These are phyloP conservation scores for Vitis rupestris DNA, from an alignment of 164 flowering plant species.

Conservation along the genomic window DNA sequence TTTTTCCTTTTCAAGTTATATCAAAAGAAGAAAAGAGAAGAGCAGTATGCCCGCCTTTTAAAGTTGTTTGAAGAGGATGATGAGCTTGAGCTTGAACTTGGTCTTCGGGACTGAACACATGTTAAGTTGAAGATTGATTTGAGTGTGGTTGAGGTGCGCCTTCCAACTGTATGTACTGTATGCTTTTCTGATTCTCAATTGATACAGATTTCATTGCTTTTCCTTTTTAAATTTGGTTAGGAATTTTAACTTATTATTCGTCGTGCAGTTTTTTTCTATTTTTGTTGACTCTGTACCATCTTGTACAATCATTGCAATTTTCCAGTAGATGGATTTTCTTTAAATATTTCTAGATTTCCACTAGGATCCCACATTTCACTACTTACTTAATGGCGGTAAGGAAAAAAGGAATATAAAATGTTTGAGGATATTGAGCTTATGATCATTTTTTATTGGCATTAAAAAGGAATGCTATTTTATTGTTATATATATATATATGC, in stretches of 20 bases:
- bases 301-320: neutral
- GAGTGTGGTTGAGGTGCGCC: conserved; percentile 26
- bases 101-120: conserved; percentile 62
- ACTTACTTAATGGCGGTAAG: too few relatives aligned
- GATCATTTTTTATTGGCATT: too few relatives aligned
- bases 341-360: too few relatives aligned
- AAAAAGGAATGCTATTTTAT: too few relatives aligned
- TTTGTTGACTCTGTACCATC: neutral
- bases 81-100: conserved; percentile 90
- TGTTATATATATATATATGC: too few relatives aligned
- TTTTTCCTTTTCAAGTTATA: conserved; percentile 65
- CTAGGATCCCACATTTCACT: too few relatives aligned
- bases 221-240: neutral
- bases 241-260: neutral
- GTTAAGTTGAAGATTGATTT: conserved; percentile 6
- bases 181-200: neutral
- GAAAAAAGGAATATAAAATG: too few relatives aligned
- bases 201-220: neutral
- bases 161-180: neutral
- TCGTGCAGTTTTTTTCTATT: neutral
- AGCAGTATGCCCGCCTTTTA: conserved; percentile 84
- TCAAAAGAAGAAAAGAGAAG: conserved; percentile 87
- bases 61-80: conserved; percentile 93
- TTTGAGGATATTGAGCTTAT: too few relatives aligned
- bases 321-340: too few relatives aligned